Conservation (phyloP, 352 stramenopile genomes). For the Pythium periplocum region DNA sequence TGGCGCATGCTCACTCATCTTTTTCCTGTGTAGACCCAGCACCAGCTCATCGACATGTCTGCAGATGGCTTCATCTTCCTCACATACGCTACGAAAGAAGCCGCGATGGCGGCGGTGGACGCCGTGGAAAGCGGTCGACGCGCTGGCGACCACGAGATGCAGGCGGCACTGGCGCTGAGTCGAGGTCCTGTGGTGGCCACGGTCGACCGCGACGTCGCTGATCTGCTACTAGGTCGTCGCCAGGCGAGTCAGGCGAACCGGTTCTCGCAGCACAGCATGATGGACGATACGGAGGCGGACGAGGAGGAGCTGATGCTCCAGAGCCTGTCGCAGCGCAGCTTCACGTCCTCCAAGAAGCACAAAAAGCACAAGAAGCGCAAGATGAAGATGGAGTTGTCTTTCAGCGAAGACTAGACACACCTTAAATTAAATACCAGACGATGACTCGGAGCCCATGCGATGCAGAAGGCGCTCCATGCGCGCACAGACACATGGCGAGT, state of each 20-base stretch:
- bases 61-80: constrained; percentile 68
- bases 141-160: constrained; percentile 28
- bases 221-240: constrained; percentile 50
- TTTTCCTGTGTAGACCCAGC: constrained; percentile 35
- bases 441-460: constrained; percentile 8
- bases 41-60: constrained; percentile 59
- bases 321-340: constrained; percentile 65
- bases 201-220: constrained; percentile 30
- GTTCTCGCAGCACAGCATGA: constrained; percentile 47
- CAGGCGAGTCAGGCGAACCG: constrained; percentile 17
- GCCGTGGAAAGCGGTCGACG: constrained; percentile 24
- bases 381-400: constrained; percentile 7
- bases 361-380: constrained; percentile 20
- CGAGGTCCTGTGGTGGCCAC: constrained; percentile 24
- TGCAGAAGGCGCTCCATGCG: constrained; percentile 39
- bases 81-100: constrained; percentile 30
- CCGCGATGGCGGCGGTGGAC: constrained; percentile 29
- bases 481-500: constrained; percentile 28
- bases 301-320: constrained; percentile 76
- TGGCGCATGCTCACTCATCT: background rate
- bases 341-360: background rate
- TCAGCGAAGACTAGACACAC: background rate
- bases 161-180: constrained; percentile 32
- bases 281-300: constrained; percentile 15
- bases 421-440: background rate